Conservation (phyloP, 352 stramenopile species). For the Peronospora tabacina region DNA sequence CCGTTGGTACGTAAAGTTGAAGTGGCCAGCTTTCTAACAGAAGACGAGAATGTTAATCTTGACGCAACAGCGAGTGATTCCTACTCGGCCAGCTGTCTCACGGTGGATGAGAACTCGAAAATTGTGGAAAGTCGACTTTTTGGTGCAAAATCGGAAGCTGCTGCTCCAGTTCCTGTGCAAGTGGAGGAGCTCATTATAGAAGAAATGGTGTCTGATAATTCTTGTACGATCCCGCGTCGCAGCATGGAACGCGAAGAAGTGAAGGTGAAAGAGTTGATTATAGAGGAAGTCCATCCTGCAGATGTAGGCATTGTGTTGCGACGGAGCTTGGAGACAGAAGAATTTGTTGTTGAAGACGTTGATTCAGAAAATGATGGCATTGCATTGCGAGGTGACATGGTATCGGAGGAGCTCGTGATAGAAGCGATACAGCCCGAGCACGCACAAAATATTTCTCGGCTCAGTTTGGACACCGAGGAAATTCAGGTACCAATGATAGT, state of each 20-base stretch:
- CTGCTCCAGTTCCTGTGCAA: conserved; percentile 18
- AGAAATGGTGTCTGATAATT: conserved; percentile 36
- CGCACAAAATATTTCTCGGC: neutral
- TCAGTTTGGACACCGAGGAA: conserved; percentile 20
- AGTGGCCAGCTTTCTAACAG: conserved; percentile 43
- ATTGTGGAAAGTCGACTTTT: conserved; percentile 34
- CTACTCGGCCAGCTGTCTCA: conserved; percentile 34
- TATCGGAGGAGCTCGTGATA: conserved; percentile 12
- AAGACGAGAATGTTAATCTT: conserved; percentile 33
- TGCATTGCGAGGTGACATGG: conserved; percentile 5
- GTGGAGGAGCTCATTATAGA: conserved; percentile 47
- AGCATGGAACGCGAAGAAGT: conserved; percentile 22
- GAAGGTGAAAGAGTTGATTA: conserved; percentile 22
- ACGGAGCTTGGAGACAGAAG: conserved; percentile 11
- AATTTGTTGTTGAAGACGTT: conserved; percentile 2
- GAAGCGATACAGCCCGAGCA: conserved; percentile 18
- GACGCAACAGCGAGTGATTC: conserved; percentile 30
- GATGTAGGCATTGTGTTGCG: conserved; percentile 19
- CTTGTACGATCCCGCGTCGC: conserved; percentile 20
- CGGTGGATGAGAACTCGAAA: conserved; percentile 39
- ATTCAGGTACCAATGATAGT: conserved; percentile 41
- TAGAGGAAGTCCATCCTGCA: conserved; percentile 25
- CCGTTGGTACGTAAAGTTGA: conserved; percentile 36
- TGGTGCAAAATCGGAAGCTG: conserved; percentile 6
- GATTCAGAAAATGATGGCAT: neutral